Percentiles rank a stretch among this genome's conserved stretches.
Evolutionary conservation across 345 rosid genomes (phyloP).

Genomic region (Corchorus capsularis): DNA sequence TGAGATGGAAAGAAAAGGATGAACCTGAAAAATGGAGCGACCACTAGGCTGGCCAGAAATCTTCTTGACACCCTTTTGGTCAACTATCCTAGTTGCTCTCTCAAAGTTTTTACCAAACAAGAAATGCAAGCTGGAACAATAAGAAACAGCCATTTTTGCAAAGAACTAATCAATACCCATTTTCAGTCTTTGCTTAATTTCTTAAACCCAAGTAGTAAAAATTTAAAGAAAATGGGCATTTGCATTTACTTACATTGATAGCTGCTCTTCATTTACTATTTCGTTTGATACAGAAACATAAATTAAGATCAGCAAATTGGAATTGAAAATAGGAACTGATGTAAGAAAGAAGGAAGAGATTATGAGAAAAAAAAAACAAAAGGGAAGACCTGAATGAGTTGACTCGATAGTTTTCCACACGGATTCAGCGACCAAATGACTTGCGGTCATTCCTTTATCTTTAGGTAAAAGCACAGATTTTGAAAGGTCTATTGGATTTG

Average conservation of each 20-base stretch:
- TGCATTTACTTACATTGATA: conserved; percentile 73
- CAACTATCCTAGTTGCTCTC: conserved; percentile 75
- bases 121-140: conserved; percentile 66
- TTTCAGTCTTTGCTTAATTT: neutral
- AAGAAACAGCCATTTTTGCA: too few species aligned
- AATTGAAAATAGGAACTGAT: neutral
- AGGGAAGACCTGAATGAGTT: conserved; percentile 44
- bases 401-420: conserved; percentile 51
- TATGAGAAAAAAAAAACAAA: neutral
- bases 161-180: neutral
- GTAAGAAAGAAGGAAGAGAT: neutral
- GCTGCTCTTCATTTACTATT: conserved; percentile 76
- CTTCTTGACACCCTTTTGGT: conserved; percentile 74
- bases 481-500: neutral
- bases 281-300: neutral
- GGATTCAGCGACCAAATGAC: conserved; percentile 48
- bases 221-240: neutral
- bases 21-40: conserved; percentile 84
- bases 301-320: neutral
- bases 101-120: conserved; percentile 90
- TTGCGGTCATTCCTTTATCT: conserved; percentile 27
- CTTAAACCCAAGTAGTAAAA: neutral
- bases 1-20: neutral
- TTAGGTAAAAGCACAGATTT: neutral
- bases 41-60: conserved; percentile 76